phyloP scores from a whole-genome alignment of 2,329 filamentous ascomycete species.

The Paecilomyces variotii region DNA sequence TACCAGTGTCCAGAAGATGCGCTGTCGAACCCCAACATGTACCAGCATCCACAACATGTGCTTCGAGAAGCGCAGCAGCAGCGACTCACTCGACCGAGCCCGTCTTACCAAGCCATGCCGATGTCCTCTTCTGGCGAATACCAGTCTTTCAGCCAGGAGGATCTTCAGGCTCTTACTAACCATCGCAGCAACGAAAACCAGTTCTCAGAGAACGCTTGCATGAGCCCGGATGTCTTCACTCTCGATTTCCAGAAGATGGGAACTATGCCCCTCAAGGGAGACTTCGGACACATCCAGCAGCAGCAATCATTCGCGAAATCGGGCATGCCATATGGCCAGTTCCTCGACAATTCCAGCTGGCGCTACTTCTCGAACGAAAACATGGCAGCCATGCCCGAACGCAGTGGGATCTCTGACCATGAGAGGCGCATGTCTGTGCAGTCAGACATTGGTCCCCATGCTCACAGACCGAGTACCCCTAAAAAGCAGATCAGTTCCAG shows the following conservation, averaged over 20 bases:
- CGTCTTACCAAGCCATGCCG: conserved; percentile 26
- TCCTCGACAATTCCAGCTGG: conserved; percentile 18
- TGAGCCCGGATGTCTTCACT: conserved; percentile 12
- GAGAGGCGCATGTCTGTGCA: conserved; percentile 31
- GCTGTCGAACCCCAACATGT: conserved; percentile 50
- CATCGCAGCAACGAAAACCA: conserved; percentile 30
- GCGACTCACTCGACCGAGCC: conserved; percentile 72
- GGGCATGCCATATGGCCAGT: conserved; percentile 13
- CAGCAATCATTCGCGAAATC: conserved; percentile 18
- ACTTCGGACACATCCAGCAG: conserved; percentile 23
- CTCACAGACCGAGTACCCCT: conserved; percentile 54
- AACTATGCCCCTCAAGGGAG: conserved; percentile 14
- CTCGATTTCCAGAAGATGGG: conserved; percentile 9
- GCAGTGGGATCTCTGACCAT: conserved; percentile 14
- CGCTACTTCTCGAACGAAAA: conserved; percentile 17
- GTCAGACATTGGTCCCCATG: conserved; percentile 26
- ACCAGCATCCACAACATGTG: conserved; percentile 62
- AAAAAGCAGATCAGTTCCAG: conserved; percentile 52
- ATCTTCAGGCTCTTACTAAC: conserved; percentile 22
- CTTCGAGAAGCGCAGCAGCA: conserved; percentile 89
- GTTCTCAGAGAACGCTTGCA: conserved; percentile 15
- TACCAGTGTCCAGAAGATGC: conserved; percentile 42
- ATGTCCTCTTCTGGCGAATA: conserved; percentile 18
- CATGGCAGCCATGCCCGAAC: conserved; percentile 13
- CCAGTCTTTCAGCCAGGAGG: conserved; percentile 22